Evolutionary conservation across 805 yeast species (phyloP).

Genomic region (Starmerella bombi): DNA sequence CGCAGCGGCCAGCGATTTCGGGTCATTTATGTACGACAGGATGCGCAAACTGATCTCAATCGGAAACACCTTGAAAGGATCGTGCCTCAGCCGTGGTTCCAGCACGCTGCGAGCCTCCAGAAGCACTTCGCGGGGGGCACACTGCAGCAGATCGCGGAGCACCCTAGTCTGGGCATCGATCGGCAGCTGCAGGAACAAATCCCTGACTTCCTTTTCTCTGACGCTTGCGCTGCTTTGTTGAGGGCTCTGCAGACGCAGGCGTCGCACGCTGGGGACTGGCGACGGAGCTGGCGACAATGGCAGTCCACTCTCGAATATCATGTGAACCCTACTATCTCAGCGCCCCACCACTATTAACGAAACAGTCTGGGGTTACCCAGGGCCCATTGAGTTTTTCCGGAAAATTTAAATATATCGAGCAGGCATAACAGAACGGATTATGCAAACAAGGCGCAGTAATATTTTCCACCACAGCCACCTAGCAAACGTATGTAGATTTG

Average conservation of each 20-base stretch:
- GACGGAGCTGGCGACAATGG: conserved; percentile 26
- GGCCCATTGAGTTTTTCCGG: no score
- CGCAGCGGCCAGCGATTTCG: conserved; percentile 73
- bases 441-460: no score
- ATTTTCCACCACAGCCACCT: no score
- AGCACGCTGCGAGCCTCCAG: conserved; percentile 23
- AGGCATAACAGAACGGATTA: no score
- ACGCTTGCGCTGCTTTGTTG: background rate
- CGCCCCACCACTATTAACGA: no score
- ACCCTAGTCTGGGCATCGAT: conserved; percentile 16
- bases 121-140: conserved; percentile 23
- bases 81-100: conserved; percentile 30
- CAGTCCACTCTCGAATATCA: conserved; percentile 6
- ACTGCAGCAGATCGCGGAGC: conserved; percentile 20
- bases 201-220: conserved; percentile 7
- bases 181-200: conserved; percentile 17
- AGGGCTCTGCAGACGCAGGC: conserved; percentile 6
- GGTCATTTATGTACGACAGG: conserved; percentile 72
- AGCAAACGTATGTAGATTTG: no score
- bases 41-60: conserved; percentile 71
- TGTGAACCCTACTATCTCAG: no score
- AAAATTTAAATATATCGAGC: no score
- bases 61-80: conserved; percentile 46
- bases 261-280: conserved; percentile 21
- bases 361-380: no score